Conservation (phyloP, 257 asterid species). For the Solanum neorickii region DNA sequence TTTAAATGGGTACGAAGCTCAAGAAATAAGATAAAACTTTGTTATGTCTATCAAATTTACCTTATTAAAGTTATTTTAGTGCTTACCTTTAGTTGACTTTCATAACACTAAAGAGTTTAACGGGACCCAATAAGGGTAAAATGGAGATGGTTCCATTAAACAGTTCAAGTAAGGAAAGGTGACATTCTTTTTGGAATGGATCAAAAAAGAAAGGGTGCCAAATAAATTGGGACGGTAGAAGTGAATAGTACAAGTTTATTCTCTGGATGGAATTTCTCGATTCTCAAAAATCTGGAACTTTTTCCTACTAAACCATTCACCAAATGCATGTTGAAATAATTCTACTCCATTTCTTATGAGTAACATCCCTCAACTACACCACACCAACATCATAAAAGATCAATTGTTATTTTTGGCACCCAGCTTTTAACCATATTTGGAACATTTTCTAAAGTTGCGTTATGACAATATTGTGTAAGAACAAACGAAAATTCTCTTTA, state of each 20-base stretch:
- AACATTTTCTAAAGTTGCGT: neutral
- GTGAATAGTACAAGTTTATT: neutral
- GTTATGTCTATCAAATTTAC: neutral
- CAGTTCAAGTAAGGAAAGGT: no score
- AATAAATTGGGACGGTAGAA: no score
- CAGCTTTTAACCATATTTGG: neutral
- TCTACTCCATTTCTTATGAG: neutral
- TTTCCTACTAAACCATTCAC: neutral
- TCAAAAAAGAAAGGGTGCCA: no score
- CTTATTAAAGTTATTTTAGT: neutral
- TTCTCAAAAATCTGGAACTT: neutral
- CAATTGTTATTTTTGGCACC: neutral
- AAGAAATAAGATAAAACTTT: neutral
- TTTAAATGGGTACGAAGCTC: no score
- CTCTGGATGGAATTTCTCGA: neutral
- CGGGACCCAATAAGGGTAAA: no score
- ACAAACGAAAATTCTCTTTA: neutral
- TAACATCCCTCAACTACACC: neutral
- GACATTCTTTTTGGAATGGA: no score
- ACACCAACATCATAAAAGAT: neutral
- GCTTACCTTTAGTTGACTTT: neutral
- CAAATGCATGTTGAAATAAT: neutral
- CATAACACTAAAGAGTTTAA: no score
- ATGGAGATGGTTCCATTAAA: no score
- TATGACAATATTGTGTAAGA: neutral